phyloP scores from a whole-genome alignment of 2,329 filamentous ascomycete species.

The Penicillium sp. region DNA sequence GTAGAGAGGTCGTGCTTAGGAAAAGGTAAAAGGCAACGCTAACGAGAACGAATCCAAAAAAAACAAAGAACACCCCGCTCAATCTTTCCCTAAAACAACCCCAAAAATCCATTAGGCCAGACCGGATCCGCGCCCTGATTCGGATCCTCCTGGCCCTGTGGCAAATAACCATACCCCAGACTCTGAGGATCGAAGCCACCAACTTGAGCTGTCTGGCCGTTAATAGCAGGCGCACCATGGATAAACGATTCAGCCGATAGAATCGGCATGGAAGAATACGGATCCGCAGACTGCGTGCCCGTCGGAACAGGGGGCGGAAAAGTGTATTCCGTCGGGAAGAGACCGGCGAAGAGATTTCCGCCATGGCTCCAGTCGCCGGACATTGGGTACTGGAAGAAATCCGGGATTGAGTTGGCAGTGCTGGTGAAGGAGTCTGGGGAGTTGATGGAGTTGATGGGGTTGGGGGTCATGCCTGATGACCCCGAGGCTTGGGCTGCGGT shows the following conservation, averaged over 20 bases:
- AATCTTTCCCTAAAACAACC: constrained; percentile 10
- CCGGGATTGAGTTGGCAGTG: constrained; percentile 35
- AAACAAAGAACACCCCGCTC: neutral
- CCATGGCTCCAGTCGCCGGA: constrained; percentile 74
- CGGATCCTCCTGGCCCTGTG: constrained; percentile 3
- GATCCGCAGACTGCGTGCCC: neutral
- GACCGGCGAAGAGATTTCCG: constrained; percentile 22
- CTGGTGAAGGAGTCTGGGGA: constrained; percentile 28
- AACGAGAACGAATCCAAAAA: neutral
- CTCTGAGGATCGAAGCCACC: constrained; percentile 1
- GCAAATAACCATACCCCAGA: constrained; percentile 5
- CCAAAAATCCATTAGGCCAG: constrained; percentile 19
- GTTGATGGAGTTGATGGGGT: constrained; percentile 9
- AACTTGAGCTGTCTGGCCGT: neutral
- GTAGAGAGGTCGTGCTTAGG: neutral
- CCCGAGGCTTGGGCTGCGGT: neutral
- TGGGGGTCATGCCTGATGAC: constrained; percentile 5
- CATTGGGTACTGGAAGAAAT: constrained; percentile 89
- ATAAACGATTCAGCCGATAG: constrained; percentile 20
- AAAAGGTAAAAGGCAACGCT: neutral
- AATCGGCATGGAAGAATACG: constrained; percentile 11
- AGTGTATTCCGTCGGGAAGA: constrained; percentile 19
- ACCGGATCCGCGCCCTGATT: constrained; percentile 1
- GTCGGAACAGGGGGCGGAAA: neutral
- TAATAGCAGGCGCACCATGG: constrained; percentile 1